Base-by-base conservation (phyloP, 768 basidiomycete genomes). In the Boletus sp. region DNA sequence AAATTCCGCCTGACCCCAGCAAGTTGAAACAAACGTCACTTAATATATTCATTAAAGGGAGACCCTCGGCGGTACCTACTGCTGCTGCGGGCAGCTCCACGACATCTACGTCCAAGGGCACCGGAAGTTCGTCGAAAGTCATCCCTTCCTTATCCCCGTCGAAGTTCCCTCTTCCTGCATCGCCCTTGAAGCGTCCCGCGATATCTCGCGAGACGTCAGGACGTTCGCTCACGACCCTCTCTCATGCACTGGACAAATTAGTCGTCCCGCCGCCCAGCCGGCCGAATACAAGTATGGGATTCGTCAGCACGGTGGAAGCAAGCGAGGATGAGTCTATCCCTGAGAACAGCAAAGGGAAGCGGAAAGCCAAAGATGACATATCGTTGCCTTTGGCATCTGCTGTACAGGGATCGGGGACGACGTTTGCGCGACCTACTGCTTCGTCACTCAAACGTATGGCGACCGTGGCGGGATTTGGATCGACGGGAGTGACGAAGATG, bases 281-380 rank as follows among this genome's bases (percentile, higher is more conserved):
- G 39, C 87, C 88, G 1, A 87, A 79, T 50, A 87, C 87, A 3
- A 87, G 83, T 52, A 70, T 89, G 73, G 88, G 86, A 32, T 87
- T 89, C 66, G 79, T 81, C 49, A 62, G 61, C 5, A 46, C 40
- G 14, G 55, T 75, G 23, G 58, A 42, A 4, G 25, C 14, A 6
- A 49, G 41, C 30, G 57, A 56, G 4, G 60, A 43, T 5, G 39
- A 50, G 0, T 39, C 29, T 19, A 45, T 30, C 15, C n/a, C 30
- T 17, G 65, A 57, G 17, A 21, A 49, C 2, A 11, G 11, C 5
- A 60, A 51, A 32, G 60, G 58, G n/a, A 67, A 67, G 25, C 32
- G 53, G 21, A 62, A 60, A 21, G 56, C 65, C 19, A 66, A 54
- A 41, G 66, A 67, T 15, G 70, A 70, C 17, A 5, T 51, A 19